Evolutionary conservation across 805 yeast species (phyloP).

Genomic region (Scheffersomyces spartinae): DNA sequence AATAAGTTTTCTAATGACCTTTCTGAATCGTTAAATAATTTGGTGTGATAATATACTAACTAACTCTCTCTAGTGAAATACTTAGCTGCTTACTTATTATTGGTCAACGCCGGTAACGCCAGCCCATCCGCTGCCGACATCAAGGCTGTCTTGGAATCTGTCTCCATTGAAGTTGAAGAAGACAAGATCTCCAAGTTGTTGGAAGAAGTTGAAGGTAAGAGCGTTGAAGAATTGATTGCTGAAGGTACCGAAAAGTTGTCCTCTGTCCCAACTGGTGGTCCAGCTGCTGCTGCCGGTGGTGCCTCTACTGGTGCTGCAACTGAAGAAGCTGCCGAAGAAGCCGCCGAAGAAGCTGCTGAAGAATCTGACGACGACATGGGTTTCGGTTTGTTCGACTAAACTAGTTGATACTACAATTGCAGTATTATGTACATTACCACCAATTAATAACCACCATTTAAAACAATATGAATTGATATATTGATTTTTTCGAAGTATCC

Average conservation of each 20-base stretch:
- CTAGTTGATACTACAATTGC: conserved; percentile 4
- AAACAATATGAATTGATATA: too few relatives aligned
- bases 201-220: conserved; percentile 86
- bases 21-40: too few relatives aligned
- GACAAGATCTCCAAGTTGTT: conserved; percentile 73
- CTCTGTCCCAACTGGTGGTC: conserved; percentile 96
- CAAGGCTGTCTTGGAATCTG: conserved; percentile 80
- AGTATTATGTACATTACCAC: too few relatives aligned
- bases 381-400: conserved; percentile 96
- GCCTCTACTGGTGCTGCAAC: conserved; percentile 63
- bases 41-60: too few relatives aligned
- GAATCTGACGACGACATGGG: conserved; percentile 76
- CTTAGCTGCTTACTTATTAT: conserved; percentile 98
- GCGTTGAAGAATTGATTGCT: conserved; percentile 79
- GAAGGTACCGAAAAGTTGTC: conserved; percentile 96
- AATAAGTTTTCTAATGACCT: too few relatives aligned
- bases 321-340: conserved; percentile 64
- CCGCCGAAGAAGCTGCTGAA: conserved; percentile 54
- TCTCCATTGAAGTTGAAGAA: conserved; percentile 93
- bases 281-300: conserved; percentile 72
- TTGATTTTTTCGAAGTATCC: too few relatives aligned
- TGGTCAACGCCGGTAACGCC: conserved; percentile 94
- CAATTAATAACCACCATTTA: too few relatives aligned
- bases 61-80: conserved; percentile 90
- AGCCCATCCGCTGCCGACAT: conserved; percentile 90